These are phyloP conservation scores for Mycena rebaudengoi DNA, from an alignment of 768 basidiomycete species.

Conservation along the genomic window DNA sequence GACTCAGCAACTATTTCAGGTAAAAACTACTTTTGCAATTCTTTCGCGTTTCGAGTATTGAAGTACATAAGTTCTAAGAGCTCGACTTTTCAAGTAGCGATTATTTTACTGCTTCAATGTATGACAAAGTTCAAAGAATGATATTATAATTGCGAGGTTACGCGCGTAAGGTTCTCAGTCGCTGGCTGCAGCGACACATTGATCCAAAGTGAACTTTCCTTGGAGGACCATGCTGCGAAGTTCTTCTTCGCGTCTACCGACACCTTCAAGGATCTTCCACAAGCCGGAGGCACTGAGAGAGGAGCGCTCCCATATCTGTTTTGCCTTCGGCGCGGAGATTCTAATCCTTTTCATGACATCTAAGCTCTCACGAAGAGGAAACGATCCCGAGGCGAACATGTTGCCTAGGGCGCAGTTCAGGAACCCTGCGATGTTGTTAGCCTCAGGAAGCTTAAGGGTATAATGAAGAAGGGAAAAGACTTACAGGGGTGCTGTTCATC, in stretches of 20 bases:
- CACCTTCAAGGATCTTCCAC: background rate
- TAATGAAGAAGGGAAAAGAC: background rate
- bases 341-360: slow-evolving; percentile 21
- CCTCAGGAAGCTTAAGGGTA: background rate
- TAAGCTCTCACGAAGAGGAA: slow-evolving; percentile 13
- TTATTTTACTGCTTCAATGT: too few relatives aligned
- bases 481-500: slow-evolving; percentile 29
- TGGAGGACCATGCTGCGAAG: background rate
- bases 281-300: background rate
- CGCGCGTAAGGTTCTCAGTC: too few relatives aligned
- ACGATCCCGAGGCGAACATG: slow-evolving; percentile 5
- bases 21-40: too few relatives aligned
- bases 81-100: too few relatives aligned
- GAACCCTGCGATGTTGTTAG: too few relatives aligned
- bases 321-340: background rate
- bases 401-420: slow-evolving; percentile 3
- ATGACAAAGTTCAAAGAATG: too few relatives aligned
- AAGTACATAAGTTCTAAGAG: too few relatives aligned
- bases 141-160: too few relatives aligned
- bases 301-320: slow-evolving; percentile 22
- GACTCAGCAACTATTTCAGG: too few relatives aligned
- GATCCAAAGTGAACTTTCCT: background rate
- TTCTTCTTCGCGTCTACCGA: background rate
- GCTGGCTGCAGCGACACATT: too few relatives aligned
- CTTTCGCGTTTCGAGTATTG: too few relatives aligned